Evolutionary conservation across 768 basidiomycete species (phyloP).

Genomic region (Pleurotus salmoneostramineus): DNA sequence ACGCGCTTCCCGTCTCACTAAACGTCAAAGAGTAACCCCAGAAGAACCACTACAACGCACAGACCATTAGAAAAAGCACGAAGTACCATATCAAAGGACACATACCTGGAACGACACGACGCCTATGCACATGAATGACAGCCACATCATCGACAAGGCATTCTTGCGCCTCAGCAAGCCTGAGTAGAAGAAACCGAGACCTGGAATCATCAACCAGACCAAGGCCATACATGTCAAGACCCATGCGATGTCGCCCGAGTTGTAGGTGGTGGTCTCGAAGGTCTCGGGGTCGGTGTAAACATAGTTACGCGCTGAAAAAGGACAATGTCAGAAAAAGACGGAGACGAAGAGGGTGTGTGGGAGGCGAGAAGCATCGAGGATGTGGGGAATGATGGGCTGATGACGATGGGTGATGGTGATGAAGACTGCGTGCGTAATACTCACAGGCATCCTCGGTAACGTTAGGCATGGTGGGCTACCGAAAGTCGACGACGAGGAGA

Average conservation of each 20-base stretch:
- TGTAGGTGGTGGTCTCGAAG: slow-evolving; percentile 33
- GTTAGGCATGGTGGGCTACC: slow-evolving; percentile 2
- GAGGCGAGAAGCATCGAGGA: slow-evolving; percentile 3
- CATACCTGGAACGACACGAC: slow-evolving; percentile 83
- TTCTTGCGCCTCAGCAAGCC: slow-evolving; percentile 92
- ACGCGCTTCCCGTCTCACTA: slow-evolving; percentile 67
- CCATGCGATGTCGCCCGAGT: slow-evolving; percentile 51
- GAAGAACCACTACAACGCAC: slow-evolving; percentile 77
- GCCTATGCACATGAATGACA: slow-evolving; percentile 71
- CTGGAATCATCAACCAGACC: slow-evolving; percentile 84
- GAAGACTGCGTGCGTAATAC: not conserved
- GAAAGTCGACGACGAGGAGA: not conserved
- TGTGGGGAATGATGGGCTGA: not conserved
- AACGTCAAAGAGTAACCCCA: slow-evolving; percentile 96
- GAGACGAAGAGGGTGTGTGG: not conserved
- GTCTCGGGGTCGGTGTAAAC: slow-evolving; percentile 22
- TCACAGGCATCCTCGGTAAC: slow-evolving; percentile 6
- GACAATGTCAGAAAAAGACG: not conserved
- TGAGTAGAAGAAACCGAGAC: slow-evolving; percentile 87
- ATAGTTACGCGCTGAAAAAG: slow-evolving; percentile 32
- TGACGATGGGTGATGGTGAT: not conserved
- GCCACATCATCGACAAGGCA: slow-evolving; percentile 86
- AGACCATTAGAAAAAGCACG: not conserved
- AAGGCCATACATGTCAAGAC: slow-evolving; percentile 71
- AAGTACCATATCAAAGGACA: slow-evolving; percentile 10